These are phyloP conservation scores for Pythium dissimile DNA, from an alignment of 352 stramenopile species.

Conservation along the genomic window DNA sequence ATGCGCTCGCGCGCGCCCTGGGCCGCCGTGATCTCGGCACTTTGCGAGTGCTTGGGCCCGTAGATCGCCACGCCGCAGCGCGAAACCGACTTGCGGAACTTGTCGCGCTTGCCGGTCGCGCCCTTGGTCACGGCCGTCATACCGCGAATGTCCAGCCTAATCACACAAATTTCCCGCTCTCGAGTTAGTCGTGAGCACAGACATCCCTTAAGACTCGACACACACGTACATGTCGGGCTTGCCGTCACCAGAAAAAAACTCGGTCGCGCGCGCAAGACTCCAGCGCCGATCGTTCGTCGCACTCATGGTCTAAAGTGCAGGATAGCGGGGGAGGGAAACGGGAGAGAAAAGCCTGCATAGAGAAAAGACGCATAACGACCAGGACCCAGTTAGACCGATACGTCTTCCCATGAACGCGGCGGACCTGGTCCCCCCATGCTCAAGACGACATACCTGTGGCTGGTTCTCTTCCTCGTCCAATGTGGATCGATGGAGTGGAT, in stretches of 20 bases:
- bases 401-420: neutral
- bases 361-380: too few species aligned
- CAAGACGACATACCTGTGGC: too few species aligned
- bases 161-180: too few species aligned
- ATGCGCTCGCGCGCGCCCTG: conserved; percentile 61
- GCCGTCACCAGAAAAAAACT: conserved; percentile 87
- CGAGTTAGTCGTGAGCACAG: too few species aligned
- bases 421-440: too few species aligned
- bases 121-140: conserved; percentile 87
- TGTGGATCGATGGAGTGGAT: too few species aligned
- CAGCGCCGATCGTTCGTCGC: conserved; percentile 54
- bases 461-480: too few species aligned
- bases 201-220: too few species aligned
- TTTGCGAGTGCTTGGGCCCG: conserved; percentile 77
- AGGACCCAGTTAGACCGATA: conserved; percentile 8
- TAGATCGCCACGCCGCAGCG: conserved; percentile 86
- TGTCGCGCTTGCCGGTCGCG: conserved; percentile 80
- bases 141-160: conserved; percentile 78
- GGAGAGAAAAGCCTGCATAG: neutral
- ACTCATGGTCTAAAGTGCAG: conserved; percentile 18
- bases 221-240: conserved; percentile 84
- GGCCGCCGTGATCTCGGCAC: conserved; percentile 30
- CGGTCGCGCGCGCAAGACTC: conserved; percentile 81
- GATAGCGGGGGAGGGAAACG: neutral
- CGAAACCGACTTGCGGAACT: conserved; percentile 86